Evolutionary conservation across 2,329 filamentous ascomycete genomes (phyloP).

Genomic region (Botrytis galanthina): DNA sequence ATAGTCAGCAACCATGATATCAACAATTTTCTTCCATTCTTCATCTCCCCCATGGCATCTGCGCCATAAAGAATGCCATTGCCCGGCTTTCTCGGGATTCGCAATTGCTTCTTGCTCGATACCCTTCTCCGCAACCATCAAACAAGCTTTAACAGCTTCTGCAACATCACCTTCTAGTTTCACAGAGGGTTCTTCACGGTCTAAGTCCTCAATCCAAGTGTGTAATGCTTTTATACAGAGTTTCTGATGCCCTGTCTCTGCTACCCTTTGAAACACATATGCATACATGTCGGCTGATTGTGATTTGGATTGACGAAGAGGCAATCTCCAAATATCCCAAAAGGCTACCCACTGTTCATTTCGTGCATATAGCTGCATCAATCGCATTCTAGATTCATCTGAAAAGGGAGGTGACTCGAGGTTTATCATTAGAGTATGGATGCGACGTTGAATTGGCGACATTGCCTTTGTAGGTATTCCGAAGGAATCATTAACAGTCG

Average conservation of each 20-base stretch:
- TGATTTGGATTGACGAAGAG: conserved; percentile 48
- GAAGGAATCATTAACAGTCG: conserved; percentile 28
- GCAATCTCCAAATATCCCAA: conserved; percentile 59
- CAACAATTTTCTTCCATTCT: background rate
- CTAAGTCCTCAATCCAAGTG: conserved; percentile 60
- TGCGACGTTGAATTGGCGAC: conserved; percentile 31
- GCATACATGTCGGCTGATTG: conserved; percentile 56
- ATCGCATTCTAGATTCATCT: conserved; percentile 41
- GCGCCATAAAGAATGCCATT: conserved; percentile 31
- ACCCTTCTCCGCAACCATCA: conserved; percentile 53
- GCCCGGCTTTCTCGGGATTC: conserved; percentile 21
- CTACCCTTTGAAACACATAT: conserved; percentile 51
- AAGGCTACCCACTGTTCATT: conserved; percentile 54
- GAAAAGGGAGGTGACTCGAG: conserved; percentile 46
- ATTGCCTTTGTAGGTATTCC: conserved; percentile 28
- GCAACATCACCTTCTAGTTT: conserved; percentile 45
- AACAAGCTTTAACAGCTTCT: conserved; percentile 51
- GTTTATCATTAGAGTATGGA: conserved; percentile 47
- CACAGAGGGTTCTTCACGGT: conserved; percentile 52
- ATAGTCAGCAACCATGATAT: background rate
- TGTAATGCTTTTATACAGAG: conserved; percentile 50
- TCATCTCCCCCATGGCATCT: conserved; percentile 12
- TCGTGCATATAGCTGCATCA: conserved; percentile 49
- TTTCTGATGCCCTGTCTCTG: conserved; percentile 44
- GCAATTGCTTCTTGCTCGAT: conserved; percentile 26